A percentile compares a stretch with the other conserved stretches of the same genome.
Conservation (phyloP, 2,329 filamentous ascomycete genomes). For the Triangularia verruculosa region DNA sequence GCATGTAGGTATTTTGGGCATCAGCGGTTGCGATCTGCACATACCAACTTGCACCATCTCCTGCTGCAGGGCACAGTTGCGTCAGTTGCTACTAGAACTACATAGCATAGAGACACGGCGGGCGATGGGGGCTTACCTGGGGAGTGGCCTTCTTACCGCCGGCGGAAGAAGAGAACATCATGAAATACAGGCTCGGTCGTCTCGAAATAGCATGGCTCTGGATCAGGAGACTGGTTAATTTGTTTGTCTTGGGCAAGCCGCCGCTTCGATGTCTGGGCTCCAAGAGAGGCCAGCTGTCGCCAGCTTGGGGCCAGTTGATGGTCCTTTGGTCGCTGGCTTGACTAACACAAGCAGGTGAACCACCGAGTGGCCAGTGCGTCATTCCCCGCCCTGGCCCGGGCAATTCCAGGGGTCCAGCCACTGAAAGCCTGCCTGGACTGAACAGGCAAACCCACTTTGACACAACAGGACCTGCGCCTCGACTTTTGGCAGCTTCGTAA, state of each 20-base stretch:
- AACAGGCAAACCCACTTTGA: conserved; percentile 12
- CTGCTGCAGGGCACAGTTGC: conserved; percentile 51
- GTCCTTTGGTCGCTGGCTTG: neutral
- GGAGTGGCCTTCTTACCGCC: conserved; percentile 67
- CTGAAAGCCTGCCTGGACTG: conserved; percentile 2
- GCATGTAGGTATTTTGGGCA: conserved; percentile 9
- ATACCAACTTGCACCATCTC: conserved; percentile 99
- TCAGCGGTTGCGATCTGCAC: conserved; percentile 25
- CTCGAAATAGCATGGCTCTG: conserved; percentile 23
- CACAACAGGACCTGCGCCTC: conserved; percentile 11
- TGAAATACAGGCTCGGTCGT: conserved; percentile 21
- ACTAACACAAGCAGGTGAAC: neutral
- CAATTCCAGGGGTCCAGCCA: neutral
- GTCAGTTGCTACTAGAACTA: conserved; percentile 4
- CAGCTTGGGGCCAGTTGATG: conserved; percentile 20
- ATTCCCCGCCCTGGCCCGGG: neutral
- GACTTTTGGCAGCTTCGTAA: conserved; percentile 2
- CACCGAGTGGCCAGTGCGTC: conserved; percentile 1
- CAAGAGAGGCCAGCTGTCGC: conserved; percentile 19
- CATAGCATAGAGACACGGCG: conserved; percentile 29
- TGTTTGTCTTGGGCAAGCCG: neutral
- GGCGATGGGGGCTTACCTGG: conserved; percentile 54
- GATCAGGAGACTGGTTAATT: conserved; percentile 5
- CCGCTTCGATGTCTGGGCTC: conserved; percentile 12
- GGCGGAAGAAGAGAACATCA: conserved; percentile 64